Evolutionary conservation across 2,329 filamentous ascomycete genomes (phyloP).

Genomic region (Cordyceps farinosa): DNA sequence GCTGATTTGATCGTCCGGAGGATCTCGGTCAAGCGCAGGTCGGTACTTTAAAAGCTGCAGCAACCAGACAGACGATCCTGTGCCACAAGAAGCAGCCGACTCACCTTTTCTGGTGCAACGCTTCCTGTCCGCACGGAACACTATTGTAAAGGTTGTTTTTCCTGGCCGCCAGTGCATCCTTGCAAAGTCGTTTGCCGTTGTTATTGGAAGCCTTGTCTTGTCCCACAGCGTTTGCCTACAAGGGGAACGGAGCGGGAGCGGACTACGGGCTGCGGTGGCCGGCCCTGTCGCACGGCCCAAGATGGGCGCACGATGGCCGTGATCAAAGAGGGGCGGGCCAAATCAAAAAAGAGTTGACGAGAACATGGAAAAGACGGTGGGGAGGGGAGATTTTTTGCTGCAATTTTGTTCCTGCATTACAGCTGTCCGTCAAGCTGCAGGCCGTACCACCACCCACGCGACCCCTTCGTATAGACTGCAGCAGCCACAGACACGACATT

Average conservation of each 20-base stretch:
- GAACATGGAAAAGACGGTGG: too few species aligned
- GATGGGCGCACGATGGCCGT: not conserved
- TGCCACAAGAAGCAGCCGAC: not conserved
- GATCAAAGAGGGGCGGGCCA: not conserved
- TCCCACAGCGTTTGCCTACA: not conserved
- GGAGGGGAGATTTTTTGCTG: too few species aligned
- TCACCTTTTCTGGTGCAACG: not conserved
- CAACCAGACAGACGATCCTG: not conserved
- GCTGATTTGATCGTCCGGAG: not conserved
- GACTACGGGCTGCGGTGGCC: not conserved
- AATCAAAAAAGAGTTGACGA: not conserved
- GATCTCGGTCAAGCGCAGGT: not conserved
- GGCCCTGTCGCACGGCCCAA: not conserved
- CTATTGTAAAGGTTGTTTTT: too few species aligned
- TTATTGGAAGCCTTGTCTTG: not conserved
- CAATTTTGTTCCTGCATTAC: too few species aligned
- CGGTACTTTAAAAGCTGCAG: not conserved
- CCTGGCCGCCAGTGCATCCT: too few species aligned
- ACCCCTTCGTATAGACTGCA: too few species aligned
- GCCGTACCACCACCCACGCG: too few species aligned
- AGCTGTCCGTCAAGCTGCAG: too few species aligned
- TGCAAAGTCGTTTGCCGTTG: not conserved
- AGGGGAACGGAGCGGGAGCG: not conserved
- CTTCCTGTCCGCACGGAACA: too few species aligned
- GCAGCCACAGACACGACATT: too few species aligned